phyloP scores from a whole-genome alignment of 83 land plant genomes.

The Diphasiastrum complanatum region DNA sequence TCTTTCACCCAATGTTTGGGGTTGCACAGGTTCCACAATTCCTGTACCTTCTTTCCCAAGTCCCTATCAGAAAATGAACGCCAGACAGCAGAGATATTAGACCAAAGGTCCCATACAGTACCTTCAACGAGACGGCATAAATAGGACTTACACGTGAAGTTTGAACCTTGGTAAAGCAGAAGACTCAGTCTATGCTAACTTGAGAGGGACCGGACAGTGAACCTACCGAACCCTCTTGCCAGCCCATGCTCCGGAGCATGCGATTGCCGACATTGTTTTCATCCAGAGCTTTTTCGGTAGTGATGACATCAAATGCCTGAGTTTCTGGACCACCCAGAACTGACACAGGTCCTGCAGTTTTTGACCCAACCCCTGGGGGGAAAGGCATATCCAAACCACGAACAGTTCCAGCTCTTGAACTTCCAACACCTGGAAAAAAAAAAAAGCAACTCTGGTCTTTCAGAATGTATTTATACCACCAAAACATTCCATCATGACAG shows the following conservation, averaged over 20 bases:
- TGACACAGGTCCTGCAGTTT: slow-evolving; percentile 10
- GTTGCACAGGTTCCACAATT: slow-evolving; percentile 84
- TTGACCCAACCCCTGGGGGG: slow-evolving; percentile 90
- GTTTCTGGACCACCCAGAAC: slow-evolving; percentile 31
- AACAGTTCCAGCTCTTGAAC: slow-evolving; percentile 15
- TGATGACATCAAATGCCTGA: slow-evolving; percentile 69
- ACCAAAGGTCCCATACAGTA: too few species aligned
- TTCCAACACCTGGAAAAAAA: slow-evolving; percentile 22
- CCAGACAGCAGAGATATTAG: too few species aligned
- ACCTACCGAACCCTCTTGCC: slow-evolving; percentile 97
- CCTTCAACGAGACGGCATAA: too few species aligned
- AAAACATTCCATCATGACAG: too few species aligned
- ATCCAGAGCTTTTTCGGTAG: slow-evolving; percentile 86
- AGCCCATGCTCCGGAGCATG: slow-evolving; percentile 99
- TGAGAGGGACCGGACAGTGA: neutral
- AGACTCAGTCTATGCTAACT: neutral
- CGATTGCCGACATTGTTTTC: slow-evolving; percentile 88
- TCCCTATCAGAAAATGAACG: slow-evolving; percentile 44
- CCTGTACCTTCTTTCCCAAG: slow-evolving; percentile 95
- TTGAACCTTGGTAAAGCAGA: too few species aligned
- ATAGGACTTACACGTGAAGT: too few species aligned
- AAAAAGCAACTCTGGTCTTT: slow-evolving; percentile 31
- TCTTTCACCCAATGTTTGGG: slow-evolving; percentile 56
- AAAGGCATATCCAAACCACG: slow-evolving; percentile 70
- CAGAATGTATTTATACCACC: too few species aligned